A percentile compares a stretch with the other conserved stretches of the same genome.
phyloP scores from a whole-genome alignment of 164 flowering plant genomes.

The Chimonanthus salicifolius region DNA sequence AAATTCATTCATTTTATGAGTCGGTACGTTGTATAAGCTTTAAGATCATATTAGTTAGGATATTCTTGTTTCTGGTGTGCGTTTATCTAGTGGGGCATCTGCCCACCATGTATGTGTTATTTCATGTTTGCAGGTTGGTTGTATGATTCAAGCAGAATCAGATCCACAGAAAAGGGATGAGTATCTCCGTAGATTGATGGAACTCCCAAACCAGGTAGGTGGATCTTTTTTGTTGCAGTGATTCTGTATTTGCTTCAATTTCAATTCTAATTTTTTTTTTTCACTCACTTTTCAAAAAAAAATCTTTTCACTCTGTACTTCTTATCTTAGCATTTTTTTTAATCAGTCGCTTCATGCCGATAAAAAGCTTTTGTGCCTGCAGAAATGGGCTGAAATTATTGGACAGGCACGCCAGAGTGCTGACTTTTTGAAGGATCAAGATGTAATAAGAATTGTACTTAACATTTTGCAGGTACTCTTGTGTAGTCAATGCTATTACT shows the following conservation, averaged over 20 bases:
- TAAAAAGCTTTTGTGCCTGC: constrained; percentile 19
- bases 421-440: constrained; percentile 83
- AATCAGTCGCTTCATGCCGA: not conserved
- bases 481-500: too few species aligned
- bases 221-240: not conserved
- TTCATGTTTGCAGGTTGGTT: constrained; percentile 56
- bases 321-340: not conserved
- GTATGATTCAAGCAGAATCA: constrained; percentile 97
- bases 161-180: constrained; percentile 93
- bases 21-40: constrained; percentile 58
- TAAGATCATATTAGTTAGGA: not conserved
- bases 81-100: not conserved
- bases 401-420: constrained; percentile 93
- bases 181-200: constrained; percentile 87
- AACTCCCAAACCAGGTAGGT: constrained; percentile 80
- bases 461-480: constrained; percentile 86
- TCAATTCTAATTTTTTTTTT: not conserved
- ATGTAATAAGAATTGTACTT: constrained; percentile 77
- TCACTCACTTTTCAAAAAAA: not conserved
- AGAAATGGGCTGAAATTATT: constrained; percentile 97
- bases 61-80: not conserved
- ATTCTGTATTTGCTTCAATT: not conserved
- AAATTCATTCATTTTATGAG: constrained; percentile 96
- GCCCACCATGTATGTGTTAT: not conserved
- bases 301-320: not conserved